Conservation (phyloP, 1,284 basidiomycete species). For the Ustilago bromivora region DNA sequence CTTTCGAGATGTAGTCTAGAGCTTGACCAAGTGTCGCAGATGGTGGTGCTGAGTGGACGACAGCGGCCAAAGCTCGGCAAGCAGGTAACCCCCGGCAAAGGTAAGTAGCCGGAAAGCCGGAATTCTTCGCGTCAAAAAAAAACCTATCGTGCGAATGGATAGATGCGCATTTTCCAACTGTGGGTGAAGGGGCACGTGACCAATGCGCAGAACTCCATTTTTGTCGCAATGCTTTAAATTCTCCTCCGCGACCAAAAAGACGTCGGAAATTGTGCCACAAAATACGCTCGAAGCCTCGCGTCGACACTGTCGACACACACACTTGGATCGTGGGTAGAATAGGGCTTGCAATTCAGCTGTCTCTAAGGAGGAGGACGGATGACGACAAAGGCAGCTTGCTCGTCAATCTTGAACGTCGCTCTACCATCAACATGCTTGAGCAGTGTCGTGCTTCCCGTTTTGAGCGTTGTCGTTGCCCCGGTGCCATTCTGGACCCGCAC, state of each 20-base stretch:
- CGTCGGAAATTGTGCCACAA: not conserved
- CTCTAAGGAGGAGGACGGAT: conserved; percentile 33
- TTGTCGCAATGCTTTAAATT: no score
- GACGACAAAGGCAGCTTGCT: conserved; percentile 18
- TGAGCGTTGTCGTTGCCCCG: conserved; percentile 4
- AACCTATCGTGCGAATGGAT: not conserved
- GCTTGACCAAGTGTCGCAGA: not conserved
- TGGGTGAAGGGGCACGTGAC: no score
- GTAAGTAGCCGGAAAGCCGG: not conserved
- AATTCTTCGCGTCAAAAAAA: not conserved
- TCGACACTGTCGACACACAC: not conserved
- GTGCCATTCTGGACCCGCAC: not conserved
- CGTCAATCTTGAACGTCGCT: conserved; percentile 13
- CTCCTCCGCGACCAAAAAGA: not conserved
- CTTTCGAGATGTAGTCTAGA: not conserved
- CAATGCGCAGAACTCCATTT: no score
- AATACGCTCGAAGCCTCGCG: not conserved
- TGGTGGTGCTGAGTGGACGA: not conserved
- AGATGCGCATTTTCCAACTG: no score
- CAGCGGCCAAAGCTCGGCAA: not conserved
- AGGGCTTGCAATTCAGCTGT: not conserved
- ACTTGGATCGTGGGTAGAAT: not conserved
- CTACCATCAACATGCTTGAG: conserved; percentile 25
- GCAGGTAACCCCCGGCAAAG: not conserved
- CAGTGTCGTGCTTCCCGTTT: conserved; percentile 25